Percentiles rank a stretch among this genome's conserved stretches.
These are phyloP conservation scores for Rhododendron griersonianum DNA, from an alignment of 148 eudicot genomes.

Conservation along the genomic window DNA sequence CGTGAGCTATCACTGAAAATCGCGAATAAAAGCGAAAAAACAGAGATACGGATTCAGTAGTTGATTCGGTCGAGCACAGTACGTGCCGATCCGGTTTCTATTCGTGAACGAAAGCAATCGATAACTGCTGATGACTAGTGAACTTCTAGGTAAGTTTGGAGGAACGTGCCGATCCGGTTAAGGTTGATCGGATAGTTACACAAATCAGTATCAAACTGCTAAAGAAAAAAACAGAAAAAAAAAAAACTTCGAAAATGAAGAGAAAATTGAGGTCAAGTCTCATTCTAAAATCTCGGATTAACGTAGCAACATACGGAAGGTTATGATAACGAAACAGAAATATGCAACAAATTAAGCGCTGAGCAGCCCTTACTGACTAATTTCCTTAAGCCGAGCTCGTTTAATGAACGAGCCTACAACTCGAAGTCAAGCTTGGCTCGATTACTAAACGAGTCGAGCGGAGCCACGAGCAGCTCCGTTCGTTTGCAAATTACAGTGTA, in stretches of 20 bases:
- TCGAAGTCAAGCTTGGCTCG: too few relatives aligned
- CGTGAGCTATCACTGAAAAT: constrained; percentile 66
- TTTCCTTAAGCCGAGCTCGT: too few relatives aligned
- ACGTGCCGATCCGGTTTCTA: background rate
- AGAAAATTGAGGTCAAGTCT: background rate
- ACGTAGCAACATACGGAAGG: background rate
- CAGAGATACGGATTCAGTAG: background rate
- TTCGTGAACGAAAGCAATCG: background rate
- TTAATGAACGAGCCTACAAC: too few relatives aligned
- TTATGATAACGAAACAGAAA: background rate
- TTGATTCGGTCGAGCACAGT: background rate
- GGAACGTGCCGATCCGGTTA: too few relatives aligned
- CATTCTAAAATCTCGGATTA: background rate
- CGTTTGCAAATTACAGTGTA: background rate
- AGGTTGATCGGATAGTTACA: background rate
- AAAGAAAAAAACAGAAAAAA: background rate
- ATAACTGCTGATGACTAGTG: background rate
- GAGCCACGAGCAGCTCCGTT: background rate
- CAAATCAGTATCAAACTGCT: background rate
- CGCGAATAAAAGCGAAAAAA: too few relatives aligned
- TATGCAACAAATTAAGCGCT: background rate
- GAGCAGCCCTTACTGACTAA: too few relatives aligned
- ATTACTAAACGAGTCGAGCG: too few relatives aligned
- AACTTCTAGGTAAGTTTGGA: background rate
- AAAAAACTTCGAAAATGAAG: background rate